Base-by-base conservation (phyloP, 495 filamentous ascomycete genomes). In the Hypoxylon lenormandii region DNA sequence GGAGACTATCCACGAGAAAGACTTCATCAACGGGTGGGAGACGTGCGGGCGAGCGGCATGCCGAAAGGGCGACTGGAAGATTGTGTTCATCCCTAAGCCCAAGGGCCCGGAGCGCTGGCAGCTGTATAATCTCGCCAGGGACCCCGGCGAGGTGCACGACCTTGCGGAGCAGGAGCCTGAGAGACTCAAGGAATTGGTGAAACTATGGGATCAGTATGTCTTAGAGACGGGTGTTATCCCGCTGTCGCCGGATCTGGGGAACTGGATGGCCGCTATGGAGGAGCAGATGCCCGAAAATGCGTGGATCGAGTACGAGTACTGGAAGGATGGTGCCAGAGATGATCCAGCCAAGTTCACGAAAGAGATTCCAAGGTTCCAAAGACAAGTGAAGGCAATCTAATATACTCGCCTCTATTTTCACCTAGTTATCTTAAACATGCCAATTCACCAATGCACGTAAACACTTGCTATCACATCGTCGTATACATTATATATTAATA, bases 241-340 rank as follows among this genome's bases (percentile, higher is more conserved):
- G 38, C 72, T 76, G 2, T 76, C 74, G n/a, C 74, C 74, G 1
- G 74, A 72, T 19, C 45, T 75, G 23, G 81, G 81, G 3, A 71
- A 79, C 36, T 83, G 77, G 78, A 75, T 89, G 18, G 84, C 84
- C 51, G 86, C 85, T 2, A 88, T 83, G 58, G 87, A 89, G 77
- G 85, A 83, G 45, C 87, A 89, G 80, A 89, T 89, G 87, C 81
- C 81, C 0, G 87, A 89, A 72, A 85, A 88, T 76, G 85, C 81
- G 4, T 89, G 87, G 87, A 89, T 89, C 80, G 86, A 89, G 80
- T 89, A 86, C 75, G 86, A 88, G 76, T 89, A 89, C 48, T 89
- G 87, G 86, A 87, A 88, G 61, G 80, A 83, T 22, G 87, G 87
- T 4, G 87, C 87, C 77, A 47, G 74, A 23, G 86, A 88, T 40